phyloP scores from a whole-genome alignment of 1,139 yeast genomes.

The Blastobotrys ciferrii region DNA sequence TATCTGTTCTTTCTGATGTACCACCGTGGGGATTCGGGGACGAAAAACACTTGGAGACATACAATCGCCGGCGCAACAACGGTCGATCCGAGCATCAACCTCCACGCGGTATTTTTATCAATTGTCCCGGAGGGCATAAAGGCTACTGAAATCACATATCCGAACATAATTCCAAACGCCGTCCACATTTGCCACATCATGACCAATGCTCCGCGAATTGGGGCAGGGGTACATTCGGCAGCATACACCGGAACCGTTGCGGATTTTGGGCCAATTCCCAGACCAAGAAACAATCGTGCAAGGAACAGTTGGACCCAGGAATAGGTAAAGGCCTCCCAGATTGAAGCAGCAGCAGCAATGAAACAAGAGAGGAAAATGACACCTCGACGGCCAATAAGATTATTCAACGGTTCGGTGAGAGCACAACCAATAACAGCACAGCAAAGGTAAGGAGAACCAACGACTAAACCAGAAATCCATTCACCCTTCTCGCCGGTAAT shows the following conservation, averaged over 20 bases:
- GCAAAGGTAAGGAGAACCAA: slow-evolving; percentile 79
- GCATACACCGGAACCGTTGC: slow-evolving; percentile 81
- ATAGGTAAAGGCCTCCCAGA: slow-evolving; percentile 75
- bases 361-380: slow-evolving; percentile 67
- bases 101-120: slow-evolving; percentile 62
- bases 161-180: slow-evolving; percentile 82
- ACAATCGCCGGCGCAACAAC: slow-evolving; percentile 70
- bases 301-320: slow-evolving; percentile 74
- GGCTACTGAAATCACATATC: slow-evolving; percentile 68
- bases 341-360: slow-evolving; percentile 63
- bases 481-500: slow-evolving; percentile 46
- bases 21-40: slow-evolving; percentile 84
- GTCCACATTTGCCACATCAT: slow-evolving; percentile 92
- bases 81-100: slow-evolving; percentile 79
- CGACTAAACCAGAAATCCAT: slow-evolving; percentile 72
- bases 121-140: slow-evolving; percentile 48
- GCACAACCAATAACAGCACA: slow-evolving; percentile 72
- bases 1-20: slow-evolving; percentile 64
- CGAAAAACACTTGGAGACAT: slow-evolving; percentile 62
- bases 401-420: slow-evolving; percentile 67
- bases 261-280: slow-evolving; percentile 78
- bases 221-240: slow-evolving; percentile 77
- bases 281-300: slow-evolving; percentile 69
- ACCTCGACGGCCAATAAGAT: slow-evolving; percentile 66
- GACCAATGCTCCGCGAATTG: slow-evolving; percentile 74